Evolutionary conservation across 1,284 basidiomycete species (phyloP), one percentile per base, ranked within the genome.

Genomic region (Ceratobasidium papillatum): DNA sequence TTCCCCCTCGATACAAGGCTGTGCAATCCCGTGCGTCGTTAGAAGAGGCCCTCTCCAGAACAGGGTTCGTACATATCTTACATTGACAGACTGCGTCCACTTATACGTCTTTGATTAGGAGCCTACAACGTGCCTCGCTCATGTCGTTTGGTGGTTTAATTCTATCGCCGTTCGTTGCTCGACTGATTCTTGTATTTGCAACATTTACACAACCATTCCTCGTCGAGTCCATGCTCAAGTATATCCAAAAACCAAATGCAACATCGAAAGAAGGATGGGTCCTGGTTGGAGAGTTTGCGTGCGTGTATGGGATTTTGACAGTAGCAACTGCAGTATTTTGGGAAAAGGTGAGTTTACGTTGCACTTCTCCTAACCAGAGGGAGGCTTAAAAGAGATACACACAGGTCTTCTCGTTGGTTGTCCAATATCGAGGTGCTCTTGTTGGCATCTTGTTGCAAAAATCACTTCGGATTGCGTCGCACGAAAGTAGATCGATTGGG

Each of bases 171-270:
- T 61, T 79, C 12, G 32, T 77, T 3, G 79, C 80, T 12, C 77
- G 78, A 30, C 64, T 80, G 9, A 34, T 77, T 12, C 75, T 79
- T 4, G 72, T 79, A 5, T 56, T 76, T 3, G 77, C 78, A 8
- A 78, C 79, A 0, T 80, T 80, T 68, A 75, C 78, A 11, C 80
- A 80, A 52, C 78, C 80, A 5, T 78, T 78, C 36, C 76, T 80
- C 25, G 77, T 79, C 2, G 58, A 76, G 38, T 49, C 71, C 30
- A 80, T 80, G 75, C 75, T 80, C 17, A 19, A 58, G 11, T 80
- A 77, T 72, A 65, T 79, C 27, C 63, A 76, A 41, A 74, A 76
- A 49, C 54, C 41, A 5, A 64, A 64, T 36, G 49, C 74, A 12
- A 54, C 77, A 11, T 74, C 74, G 4, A 75, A 75, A 9, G 59